Percentiles rank a stretch among this genome's conserved stretches.
phyloP scores from a whole-genome alignment of 2,329 filamentous ascomycete genomes.

The Coleophoma cylindrospora region DNA sequence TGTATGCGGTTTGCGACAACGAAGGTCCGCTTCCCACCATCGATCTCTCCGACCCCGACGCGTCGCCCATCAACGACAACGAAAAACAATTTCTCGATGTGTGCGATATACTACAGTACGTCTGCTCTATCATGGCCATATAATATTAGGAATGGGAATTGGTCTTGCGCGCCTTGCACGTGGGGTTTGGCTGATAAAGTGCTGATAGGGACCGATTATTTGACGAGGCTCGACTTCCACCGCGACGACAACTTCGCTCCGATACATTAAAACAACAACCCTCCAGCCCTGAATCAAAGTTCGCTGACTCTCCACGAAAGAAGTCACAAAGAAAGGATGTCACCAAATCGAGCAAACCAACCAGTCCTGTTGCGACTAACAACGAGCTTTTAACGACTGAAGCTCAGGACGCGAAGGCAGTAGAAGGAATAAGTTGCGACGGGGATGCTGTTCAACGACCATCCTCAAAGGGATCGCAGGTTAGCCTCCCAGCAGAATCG shows the following conservation, averaged over 20 bases:
- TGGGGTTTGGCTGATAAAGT: slow-evolving; percentile 20
- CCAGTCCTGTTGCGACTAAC: slow-evolving; percentile 15
- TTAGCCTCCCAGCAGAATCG: slow-evolving; percentile 17
- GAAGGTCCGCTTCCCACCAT: slow-evolving; percentile 53
- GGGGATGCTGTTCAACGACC: slow-evolving; percentile 16
- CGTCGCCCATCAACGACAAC: slow-evolving; percentile 43
- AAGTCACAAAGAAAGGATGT: slow-evolving; percentile 18
- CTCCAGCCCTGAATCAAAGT: too few species aligned
- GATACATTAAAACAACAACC: slow-evolving; percentile 32
- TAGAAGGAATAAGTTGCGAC: slow-evolving; percentile 2
- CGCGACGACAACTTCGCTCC: slow-evolving; percentile 39
- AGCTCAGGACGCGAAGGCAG: slow-evolving; percentile 5
- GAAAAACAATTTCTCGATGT: slow-evolving; percentile 53
- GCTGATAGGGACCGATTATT: slow-evolving; percentile 39
- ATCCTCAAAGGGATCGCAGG: slow-evolving; percentile 25
- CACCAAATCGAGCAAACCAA: slow-evolving; percentile 17
- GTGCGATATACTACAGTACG: slow-evolving; percentile 57
- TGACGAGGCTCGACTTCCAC: slow-evolving; percentile 48
- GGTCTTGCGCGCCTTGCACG: slow-evolving; percentile 9
- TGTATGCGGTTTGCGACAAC: slow-evolving; percentile 74
- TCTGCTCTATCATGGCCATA: slow-evolving; percentile 22
- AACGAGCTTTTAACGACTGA: slow-evolving; percentile 10
- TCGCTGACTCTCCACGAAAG: slow-evolving; percentile 13
- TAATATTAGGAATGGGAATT: slow-evolving; percentile 7
- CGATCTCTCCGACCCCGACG: slow-evolving; percentile 52